phyloP scores from a whole-genome alignment of 177 flowering plant genomes.

The Tripterygium wilfordii region DNA sequence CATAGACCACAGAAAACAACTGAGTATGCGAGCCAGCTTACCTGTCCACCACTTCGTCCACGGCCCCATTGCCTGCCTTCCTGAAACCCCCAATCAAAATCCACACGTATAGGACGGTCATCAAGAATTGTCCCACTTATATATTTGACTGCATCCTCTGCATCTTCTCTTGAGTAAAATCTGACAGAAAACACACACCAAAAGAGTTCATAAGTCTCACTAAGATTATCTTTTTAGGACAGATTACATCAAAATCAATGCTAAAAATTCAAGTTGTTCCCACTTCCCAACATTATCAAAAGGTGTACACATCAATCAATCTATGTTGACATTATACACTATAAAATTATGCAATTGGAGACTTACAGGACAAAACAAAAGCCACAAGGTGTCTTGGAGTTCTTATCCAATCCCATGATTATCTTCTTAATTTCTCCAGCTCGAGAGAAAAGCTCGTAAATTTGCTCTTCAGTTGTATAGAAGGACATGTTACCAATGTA shows the following conservation, averaged over 20 bases:
- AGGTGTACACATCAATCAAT: too few species aligned
- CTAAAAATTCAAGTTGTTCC: too few species aligned
- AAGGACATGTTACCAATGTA: constrained; percentile 96
- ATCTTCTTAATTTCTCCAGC: constrained; percentile 96
- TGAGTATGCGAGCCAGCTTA: constrained; percentile 12
- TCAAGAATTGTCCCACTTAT: constrained; percentile 97
- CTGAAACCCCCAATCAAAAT: constrained; percentile 99
- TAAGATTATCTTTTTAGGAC: too few species aligned
- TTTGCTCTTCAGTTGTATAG: constrained; percentile 96
- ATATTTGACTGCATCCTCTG: constrained; percentile 91
- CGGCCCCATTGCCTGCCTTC: constrained; percentile 99
- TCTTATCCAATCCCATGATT: constrained; percentile 97
- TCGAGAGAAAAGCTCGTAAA: constrained; percentile 87
- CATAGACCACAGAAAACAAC: background rate
- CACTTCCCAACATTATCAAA: too few species aligned
- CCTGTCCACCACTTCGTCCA: constrained; percentile 96
- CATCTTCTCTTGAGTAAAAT: constrained; percentile 88
- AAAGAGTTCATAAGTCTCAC: background rate
- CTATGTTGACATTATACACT: background rate
- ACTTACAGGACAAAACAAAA: constrained; percentile 92
- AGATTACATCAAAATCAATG: too few species aligned
- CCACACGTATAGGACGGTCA: constrained; percentile 97
- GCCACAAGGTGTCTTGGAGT: constrained; percentile 95
- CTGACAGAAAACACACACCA: constrained; percentile 24
- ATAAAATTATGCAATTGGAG: background rate